Conservation (phyloP, 805 yeast genomes). For the Hanseniaspora nectarophila region DNA sequence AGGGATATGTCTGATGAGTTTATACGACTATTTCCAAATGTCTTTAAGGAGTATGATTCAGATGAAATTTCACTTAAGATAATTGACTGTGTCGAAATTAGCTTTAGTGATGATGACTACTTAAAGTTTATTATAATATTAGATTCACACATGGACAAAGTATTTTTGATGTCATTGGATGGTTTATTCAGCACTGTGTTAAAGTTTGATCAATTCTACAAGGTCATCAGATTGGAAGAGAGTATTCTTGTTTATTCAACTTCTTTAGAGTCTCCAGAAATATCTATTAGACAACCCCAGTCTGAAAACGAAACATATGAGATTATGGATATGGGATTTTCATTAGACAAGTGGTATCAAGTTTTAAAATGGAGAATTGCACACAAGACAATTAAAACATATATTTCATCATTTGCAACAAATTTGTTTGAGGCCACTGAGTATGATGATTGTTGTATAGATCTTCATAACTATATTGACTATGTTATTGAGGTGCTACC, state of each 20-base stretch:
- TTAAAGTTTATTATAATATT: neutral
- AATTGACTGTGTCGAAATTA: slow-evolving; percentile 8
- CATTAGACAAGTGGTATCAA: slow-evolving; percentile 7
- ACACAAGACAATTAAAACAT: neutral
- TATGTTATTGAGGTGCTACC: neutral
- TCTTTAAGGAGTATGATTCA: neutral
- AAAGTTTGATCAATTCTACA: neutral
- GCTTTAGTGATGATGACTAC: neutral
- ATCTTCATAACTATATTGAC: neutral
- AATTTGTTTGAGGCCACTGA: slow-evolving; percentile 5
- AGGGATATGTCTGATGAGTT: slow-evolving; percentile 3
- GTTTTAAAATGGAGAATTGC: slow-evolving; percentile 1
- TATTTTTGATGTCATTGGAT: slow-evolving; percentile 4
- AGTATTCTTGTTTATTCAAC: slow-evolving; percentile 4
- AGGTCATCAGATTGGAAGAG: slow-evolving; percentile 9
- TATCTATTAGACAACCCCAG: slow-evolving; percentile 3
- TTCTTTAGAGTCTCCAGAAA: slow-evolving; percentile 7
- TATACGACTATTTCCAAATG: neutral
- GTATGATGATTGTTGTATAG: neutral
- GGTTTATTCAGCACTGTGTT: neutral
- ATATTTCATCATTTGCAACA: neutral
- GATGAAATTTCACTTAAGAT: neutral
- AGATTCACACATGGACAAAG: neutral
- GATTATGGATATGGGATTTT: neutral
- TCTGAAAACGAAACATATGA: neutral